These are phyloP conservation scores for Lippia alba DNA, from an alignment of 305 asterid genomes.

Conservation along the genomic window DNA sequence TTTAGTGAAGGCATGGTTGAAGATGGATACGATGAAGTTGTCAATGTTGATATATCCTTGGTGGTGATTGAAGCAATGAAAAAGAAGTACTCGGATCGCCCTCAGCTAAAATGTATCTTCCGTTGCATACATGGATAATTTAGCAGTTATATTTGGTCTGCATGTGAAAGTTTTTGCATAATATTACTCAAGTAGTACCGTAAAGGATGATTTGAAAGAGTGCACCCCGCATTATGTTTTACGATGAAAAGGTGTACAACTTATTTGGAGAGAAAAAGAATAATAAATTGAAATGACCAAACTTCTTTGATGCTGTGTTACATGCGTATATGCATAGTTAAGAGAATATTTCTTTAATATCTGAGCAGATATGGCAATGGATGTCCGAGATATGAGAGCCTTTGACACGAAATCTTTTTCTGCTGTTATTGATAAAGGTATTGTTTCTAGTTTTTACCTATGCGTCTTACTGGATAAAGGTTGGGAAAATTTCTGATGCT, in stretches of 20 bases:
- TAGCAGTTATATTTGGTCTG: conserved; percentile 24
- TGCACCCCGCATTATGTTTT: conserved; percentile 15
- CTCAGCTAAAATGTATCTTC: conserved; percentile 69
- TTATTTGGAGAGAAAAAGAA: conserved; percentile 22
- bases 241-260: background rate
- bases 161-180: conserved; percentile 1
- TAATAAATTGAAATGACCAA: conserved; percentile 2
- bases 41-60: conserved; percentile 69
- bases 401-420: conserved; percentile 55
- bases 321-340: conserved; percentile 2
- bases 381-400: conserved; percentile 72
- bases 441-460: conserved; percentile 21
- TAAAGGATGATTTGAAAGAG: conserved; percentile 7
- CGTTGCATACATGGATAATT: background rate
- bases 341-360: conserved; percentile 40
- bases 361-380: conserved; percentile 66
- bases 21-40: conserved; percentile 65
- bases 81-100: conserved; percentile 54
- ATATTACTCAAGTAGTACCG: background rate
- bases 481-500: conserved; percentile 45
- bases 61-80: conserved; percentile 80
- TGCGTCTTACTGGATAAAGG: conserved; percentile 24
- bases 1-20: conserved; percentile 73
- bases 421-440: conserved; percentile 81
- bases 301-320: background rate